A percentile compares a stretch with the other conserved stretches of the same genome.
phyloP scores from a whole-genome alignment of 805 yeast species.

The Starmerella roubikii region DNA sequence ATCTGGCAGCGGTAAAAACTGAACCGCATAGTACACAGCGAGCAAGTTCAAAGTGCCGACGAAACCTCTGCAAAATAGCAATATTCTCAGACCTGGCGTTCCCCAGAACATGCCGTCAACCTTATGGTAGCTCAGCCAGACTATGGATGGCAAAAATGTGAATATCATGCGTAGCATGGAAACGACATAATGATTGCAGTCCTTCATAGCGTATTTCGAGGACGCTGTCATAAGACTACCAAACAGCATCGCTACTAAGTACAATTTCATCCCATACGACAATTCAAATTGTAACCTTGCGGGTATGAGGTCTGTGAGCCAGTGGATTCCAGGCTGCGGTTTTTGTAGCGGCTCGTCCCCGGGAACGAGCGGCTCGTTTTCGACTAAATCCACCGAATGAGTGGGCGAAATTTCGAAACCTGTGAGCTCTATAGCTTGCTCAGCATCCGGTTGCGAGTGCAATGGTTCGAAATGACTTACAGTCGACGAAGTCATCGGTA shows the following conservation, averaged over 20 bases:
- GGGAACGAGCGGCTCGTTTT: no score
- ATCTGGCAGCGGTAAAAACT: conserved; percentile 64
- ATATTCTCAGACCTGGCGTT: conserved; percentile 40
- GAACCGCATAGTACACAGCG: conserved; percentile 59
- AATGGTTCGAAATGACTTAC: no score
- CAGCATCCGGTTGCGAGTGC: no score
- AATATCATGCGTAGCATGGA: conserved; percentile 62
- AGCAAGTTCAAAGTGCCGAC: conserved; percentile 71
- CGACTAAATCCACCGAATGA: no score
- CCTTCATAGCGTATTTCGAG: conserved; percentile 10
- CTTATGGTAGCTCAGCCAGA: conserved; percentile 39
- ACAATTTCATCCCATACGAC: conserved; percentile 4
- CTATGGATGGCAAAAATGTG: conserved; percentile 46
- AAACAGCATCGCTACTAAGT: conserved; percentile 8
- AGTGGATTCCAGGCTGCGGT: no score
- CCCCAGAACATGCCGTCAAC: conserved; percentile 58
- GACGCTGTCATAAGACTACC: conserved; percentile 16
- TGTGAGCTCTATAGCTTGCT: no score
- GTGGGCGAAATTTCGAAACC: no score
- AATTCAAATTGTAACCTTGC: no score
- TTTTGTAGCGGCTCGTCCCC: no score
- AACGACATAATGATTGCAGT: conserved; percentile 26
- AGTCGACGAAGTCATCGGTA: no score
- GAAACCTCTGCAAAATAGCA: conserved; percentile 47
- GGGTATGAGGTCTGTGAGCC: no score